These are phyloP conservation scores for Sporothrix pallida DNA, from an alignment of 2,329 filamentous ascomycete genomes.

Conservation along the genomic window DNA sequence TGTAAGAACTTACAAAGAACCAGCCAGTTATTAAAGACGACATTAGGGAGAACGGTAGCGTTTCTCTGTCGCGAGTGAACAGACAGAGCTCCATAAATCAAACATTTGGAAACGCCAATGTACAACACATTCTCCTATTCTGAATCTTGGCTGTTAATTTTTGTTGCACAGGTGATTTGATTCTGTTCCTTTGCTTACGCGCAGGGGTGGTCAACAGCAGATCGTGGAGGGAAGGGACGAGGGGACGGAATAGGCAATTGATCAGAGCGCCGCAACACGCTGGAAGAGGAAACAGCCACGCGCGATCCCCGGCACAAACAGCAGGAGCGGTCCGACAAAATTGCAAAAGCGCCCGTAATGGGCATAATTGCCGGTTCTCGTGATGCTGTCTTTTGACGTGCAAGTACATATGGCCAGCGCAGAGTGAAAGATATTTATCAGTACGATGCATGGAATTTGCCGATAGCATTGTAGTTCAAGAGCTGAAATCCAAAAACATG, in stretches of 20 bases:
- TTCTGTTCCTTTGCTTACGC: slow-evolving; percentile 14
- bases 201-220: background rate
- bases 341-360: background rate
- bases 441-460: background rate
- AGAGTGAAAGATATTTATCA: background rate
- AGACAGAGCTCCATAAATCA: background rate
- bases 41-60: background rate
- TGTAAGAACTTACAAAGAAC: slow-evolving; percentile 18
- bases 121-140: background rate
- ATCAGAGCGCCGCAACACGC: background rate
- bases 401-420: background rate
- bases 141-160: background rate
- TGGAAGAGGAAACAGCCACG: background rate
- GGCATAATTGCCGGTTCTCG: background rate
- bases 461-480: background rate
- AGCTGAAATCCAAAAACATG: background rate
- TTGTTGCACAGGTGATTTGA: background rate
- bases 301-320: background rate
- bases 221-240: slow-evolving; percentile 14
- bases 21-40: background rate
- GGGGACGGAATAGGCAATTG: slow-evolving; percentile 11
- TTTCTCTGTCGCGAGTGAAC: background rate
- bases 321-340: slow-evolving; percentile 14
- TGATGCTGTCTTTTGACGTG: background rate
- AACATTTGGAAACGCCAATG: background rate